Percentiles rank a stretch among this genome's conserved stretches.
Conservation (phyloP, 2,329 filamentous ascomycete species). For the Pochonia chlamydosporia region DNA sequence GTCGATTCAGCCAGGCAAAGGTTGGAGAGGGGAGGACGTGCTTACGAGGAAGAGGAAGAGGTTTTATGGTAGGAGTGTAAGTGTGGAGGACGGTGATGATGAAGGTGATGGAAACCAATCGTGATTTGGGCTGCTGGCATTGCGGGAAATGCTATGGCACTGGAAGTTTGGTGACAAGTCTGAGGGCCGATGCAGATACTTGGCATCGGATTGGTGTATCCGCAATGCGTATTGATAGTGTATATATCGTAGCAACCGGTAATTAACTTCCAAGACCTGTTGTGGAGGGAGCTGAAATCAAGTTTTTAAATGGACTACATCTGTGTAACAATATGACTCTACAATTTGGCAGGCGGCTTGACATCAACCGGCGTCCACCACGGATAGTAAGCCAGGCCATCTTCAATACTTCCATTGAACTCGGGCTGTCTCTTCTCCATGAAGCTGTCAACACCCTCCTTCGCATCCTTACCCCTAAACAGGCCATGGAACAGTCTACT, state of each 20-base stretch:
- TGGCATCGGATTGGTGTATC: too few relatives aligned
- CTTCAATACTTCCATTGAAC: constrained; percentile 56
- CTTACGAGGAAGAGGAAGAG: constrained; percentile 22
- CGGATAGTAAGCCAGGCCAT: constrained; percentile 55
- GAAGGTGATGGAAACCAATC: constrained; percentile 1
- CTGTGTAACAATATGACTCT: neutral
- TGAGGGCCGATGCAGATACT: too few relatives aligned
- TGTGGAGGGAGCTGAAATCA: too few relatives aligned
- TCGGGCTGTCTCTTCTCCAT: constrained; percentile 60
- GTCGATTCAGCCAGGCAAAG: constrained; percentile 42
- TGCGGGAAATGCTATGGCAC: too few relatives aligned
- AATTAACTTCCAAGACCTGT: too few relatives aligned
- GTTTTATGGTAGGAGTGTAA: constrained; percentile 14
- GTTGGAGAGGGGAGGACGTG: constrained; percentile 39
- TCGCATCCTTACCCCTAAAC: constrained; percentile 52
- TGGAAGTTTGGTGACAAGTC: too few relatives aligned
- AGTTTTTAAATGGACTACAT: too few relatives aligned
- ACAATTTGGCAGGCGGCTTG: constrained; percentile 8
- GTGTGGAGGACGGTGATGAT: constrained; percentile 2
- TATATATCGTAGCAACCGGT: too few relatives aligned
- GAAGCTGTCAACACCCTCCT: constrained; percentile 60
- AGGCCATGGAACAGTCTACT: constrained; percentile 57
- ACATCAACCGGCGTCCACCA: constrained; percentile 56
- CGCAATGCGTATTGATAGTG: too few relatives aligned
- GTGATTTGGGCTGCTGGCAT: neutral